phyloP scores from a whole-genome alignment of 1,284 basidiomycete species.

The Sanghuangporus sanghuang region DNA sequence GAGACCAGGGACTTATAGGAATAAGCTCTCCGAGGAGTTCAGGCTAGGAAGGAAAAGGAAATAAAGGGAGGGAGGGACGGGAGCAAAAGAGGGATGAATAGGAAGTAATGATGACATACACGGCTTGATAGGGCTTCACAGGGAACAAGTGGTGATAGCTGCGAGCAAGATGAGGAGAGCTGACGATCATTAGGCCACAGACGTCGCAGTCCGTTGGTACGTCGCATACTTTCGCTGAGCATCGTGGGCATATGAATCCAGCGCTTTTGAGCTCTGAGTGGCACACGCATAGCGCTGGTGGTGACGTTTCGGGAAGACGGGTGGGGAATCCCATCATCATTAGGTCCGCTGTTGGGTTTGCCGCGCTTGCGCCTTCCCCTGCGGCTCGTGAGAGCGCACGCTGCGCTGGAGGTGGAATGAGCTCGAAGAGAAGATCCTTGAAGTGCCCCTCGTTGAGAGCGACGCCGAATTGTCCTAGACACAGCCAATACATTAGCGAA shows the following conservation, averaged over 20 bases:
- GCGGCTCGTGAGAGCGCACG: conserved; percentile 51
- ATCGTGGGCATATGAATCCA: conserved; percentile 94
- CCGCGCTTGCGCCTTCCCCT: conserved; percentile 33
- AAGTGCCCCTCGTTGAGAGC: conserved; percentile 97
- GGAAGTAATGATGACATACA: conserved; percentile 49
- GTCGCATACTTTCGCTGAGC: conserved; percentile 90
- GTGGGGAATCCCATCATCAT: conserved; percentile 99
- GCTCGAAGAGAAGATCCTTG: conserved; percentile 91
- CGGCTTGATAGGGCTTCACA: conserved; percentile 72
- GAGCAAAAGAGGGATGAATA: neutral
- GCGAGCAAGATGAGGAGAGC: conserved; percentile 92
- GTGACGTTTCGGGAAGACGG: conserved; percentile 78
- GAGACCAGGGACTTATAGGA: conserved; percentile 5
- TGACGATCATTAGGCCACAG: conserved; percentile 96
- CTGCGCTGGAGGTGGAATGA: conserved; percentile 92
- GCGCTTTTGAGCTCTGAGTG: conserved; percentile 86
- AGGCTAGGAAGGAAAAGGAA: neutral
- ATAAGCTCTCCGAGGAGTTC: conserved; percentile 2
- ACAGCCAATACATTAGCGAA: conserved; percentile 8
- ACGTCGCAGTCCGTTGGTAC: conserved; percentile 98
- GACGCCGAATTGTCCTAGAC: conserved; percentile 83
- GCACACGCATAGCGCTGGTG: conserved; percentile 86
- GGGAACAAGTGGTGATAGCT: conserved; percentile 95
- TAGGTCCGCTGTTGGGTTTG: conserved; percentile 76
- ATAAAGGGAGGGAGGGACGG: neutral